Conservation (phyloP, 345 rosid species). For the Iberis pinnata region DNA sequence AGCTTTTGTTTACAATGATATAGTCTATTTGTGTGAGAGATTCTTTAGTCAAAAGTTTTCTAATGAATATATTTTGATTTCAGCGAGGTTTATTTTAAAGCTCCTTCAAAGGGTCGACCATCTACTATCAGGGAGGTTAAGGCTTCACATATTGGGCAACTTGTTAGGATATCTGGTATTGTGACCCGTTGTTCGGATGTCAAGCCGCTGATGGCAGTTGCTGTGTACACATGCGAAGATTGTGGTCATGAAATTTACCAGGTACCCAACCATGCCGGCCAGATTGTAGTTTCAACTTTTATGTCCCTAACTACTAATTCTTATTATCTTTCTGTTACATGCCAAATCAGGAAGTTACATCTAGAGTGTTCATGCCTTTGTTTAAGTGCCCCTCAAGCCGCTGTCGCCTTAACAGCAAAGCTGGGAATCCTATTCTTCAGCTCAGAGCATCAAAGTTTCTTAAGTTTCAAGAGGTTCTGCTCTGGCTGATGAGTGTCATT, state of each 20-base stretch:
- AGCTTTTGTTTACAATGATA: not conserved
- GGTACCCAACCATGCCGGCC: conserved; percentile 36
- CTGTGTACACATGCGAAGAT: conserved; percentile 95
- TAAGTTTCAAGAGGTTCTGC: conserved; percentile 89
- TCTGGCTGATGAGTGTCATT: not conserved
- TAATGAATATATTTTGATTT: conserved; percentile 21
- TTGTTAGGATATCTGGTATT: conserved; percentile 85
- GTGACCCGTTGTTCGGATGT: conserved; percentile 98
- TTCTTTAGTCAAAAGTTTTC: conserved; percentile 8
- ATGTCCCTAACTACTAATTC: not conserved
- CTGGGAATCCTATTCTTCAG: conserved; percentile 93
- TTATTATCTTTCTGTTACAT: conserved; percentile 18
- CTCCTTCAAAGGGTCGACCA: conserved; percentile 71
- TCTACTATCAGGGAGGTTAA: conserved; percentile 89
- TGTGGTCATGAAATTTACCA: conserved; percentile 95
- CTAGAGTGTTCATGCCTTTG: conserved; percentile 92
- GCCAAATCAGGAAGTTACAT: conserved; percentile 70
- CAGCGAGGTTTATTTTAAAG: conserved; percentile 86
- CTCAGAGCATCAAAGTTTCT: conserved; percentile 94
- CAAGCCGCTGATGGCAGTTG: conserved; percentile 95
- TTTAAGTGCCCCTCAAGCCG: conserved; percentile 74
- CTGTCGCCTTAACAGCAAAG: conserved; percentile 51
- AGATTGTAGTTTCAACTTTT: not conserved
- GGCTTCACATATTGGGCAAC: conserved; percentile 89
- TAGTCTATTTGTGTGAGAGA: not conserved